Evolutionary conservation across 106 monocot genomes (phyloP).

Genomic region (Platanthera guangdongensis): DNA sequence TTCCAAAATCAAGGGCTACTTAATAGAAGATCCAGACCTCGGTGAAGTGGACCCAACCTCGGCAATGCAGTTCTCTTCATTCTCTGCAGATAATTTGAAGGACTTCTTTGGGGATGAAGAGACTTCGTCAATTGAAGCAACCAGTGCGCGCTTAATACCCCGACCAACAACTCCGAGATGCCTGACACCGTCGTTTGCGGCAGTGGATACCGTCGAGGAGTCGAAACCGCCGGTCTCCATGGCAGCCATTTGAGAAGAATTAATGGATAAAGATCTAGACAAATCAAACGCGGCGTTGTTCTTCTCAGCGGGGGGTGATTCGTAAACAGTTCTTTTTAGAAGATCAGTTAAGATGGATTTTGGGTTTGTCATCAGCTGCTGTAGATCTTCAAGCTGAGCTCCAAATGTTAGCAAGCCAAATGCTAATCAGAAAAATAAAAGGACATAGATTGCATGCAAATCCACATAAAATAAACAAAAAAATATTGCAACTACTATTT

Average conservation of each 20-base stretch:
- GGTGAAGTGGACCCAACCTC: constrained; percentile 4
- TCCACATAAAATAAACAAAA: not conserved
- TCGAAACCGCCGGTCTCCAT: constrained; percentile 39
- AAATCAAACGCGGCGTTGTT: not conserved
- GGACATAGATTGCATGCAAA: too few species aligned
- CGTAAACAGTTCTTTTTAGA: constrained; percentile 36
- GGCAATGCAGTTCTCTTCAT: constrained; percentile 17
- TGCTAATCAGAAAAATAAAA: not conserved
- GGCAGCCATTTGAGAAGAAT: constrained; percentile 40
- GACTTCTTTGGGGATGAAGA: constrained; percentile 41
- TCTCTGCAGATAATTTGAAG: constrained; percentile 22
- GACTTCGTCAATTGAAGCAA: constrained; percentile 25
- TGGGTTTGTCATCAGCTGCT: constrained; percentile 47
- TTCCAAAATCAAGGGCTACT: not conserved
- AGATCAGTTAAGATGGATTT: constrained; percentile 40
- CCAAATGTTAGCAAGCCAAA: constrained; percentile 1
- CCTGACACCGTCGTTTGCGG: constrained; percentile 30
- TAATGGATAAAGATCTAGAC: constrained; percentile 18
- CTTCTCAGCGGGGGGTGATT: constrained; percentile 13
- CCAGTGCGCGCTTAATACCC: constrained; percentile 66
- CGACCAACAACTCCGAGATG: constrained; percentile 93
- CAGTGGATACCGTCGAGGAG: constrained; percentile 45
- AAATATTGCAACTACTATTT: too few species aligned
- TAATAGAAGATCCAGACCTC: constrained; percentile 3
- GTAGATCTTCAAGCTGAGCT: constrained; percentile 86